phyloP scores from a whole-genome alignment of 192 early-diverging fungal species.

The Haplosporangium gracile region DNA sequence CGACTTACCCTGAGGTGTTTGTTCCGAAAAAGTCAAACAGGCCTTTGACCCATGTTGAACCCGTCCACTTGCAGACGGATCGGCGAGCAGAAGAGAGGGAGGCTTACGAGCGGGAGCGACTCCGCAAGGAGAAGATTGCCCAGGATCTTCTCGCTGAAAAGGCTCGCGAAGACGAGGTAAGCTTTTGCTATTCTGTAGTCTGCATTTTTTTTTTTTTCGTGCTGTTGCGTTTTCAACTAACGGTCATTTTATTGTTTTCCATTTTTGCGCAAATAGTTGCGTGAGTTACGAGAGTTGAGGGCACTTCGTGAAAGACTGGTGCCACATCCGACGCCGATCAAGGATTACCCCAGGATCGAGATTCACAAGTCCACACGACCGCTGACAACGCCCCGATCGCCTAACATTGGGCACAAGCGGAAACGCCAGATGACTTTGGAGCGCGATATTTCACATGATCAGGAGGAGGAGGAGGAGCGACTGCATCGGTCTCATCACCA shows the following conservation, averaged over 20 bases:
- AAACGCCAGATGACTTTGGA: slow-evolving; percentile 36
- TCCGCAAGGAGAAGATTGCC: slow-evolving; percentile 25
- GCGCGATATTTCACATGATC: slow-evolving; percentile 6
- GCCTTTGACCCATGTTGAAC: slow-evolving; percentile 66
- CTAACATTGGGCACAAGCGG: slow-evolving; percentile 49
- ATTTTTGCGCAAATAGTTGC: neutral
- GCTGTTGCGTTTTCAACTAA: neutral
- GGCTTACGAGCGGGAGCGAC: slow-evolving; percentile 64
- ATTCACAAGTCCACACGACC: slow-evolving; percentile 42
- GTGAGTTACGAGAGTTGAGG: slow-evolving; percentile 20
- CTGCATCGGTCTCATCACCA: neutral
- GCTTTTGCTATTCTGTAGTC: neutral
- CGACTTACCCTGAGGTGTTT: slow-evolving; percentile 61
- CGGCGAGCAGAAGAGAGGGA: slow-evolving; percentile 68
- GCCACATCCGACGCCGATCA: slow-evolving; percentile 35
- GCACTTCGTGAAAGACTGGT: slow-evolving; percentile 27
- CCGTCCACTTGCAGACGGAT: slow-evolving; percentile 63
- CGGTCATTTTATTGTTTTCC: neutral
- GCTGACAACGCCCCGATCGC: slow-evolving; percentile 33
- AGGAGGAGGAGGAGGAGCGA: neutral
- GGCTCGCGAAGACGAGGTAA: slow-evolving; percentile 45
- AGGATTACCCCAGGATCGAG: slow-evolving; percentile 40
- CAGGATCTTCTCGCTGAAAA: slow-evolving; percentile 33
- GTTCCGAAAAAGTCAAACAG: slow-evolving; percentile 66
- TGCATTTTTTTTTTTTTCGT: neutral